These are phyloP conservation scores for Colletotrichum aenigma DNA, from an alignment of 2,329 filamentous ascomycete species.

Conservation along the genomic window DNA sequence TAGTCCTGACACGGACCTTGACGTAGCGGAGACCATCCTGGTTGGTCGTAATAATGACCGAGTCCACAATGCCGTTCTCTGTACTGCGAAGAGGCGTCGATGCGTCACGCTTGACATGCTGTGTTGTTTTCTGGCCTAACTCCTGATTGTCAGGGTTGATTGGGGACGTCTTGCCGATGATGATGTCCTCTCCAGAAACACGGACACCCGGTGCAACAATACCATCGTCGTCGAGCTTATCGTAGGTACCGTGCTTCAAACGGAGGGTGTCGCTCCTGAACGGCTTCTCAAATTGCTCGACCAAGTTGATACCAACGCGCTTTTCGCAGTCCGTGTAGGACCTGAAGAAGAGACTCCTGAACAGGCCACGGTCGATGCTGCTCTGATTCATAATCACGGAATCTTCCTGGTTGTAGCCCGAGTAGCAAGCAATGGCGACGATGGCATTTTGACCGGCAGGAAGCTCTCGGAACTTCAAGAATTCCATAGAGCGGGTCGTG, in stretches of 20 bases:
- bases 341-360: constrained; percentile 97
- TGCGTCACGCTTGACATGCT: constrained; percentile 92
- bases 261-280: constrained; percentile 86
- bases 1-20: constrained; percentile 96
- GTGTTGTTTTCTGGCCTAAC: constrained; percentile 86
- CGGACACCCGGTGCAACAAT: constrained; percentile 92
- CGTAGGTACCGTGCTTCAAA: constrained; percentile 93
- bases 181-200: constrained; percentile 97
- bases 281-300: constrained; percentile 96
- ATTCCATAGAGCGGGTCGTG: constrained; percentile 97
- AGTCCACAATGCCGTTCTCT: constrained; percentile 95
- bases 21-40: constrained; percentile 94
- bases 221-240: constrained; percentile 97
- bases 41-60: constrained; percentile 92
- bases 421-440: constrained; percentile 96
- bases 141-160: constrained; percentile 93
- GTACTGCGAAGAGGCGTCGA: constrained; percentile 94
- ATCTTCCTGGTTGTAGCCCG: constrained; percentile 99
- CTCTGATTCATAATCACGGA: constrained; percentile 99
- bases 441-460: constrained; percentile 98
- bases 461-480: constrained; percentile 95
- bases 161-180: constrained; percentile 97
- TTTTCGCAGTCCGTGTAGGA: constrained; percentile 98
- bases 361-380: constrained; percentile 95
- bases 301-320: constrained; percentile 88